Conservation (phyloP, 2,329 filamentous ascomycete genomes). For the Aspergillus transmontanensis region DNA sequence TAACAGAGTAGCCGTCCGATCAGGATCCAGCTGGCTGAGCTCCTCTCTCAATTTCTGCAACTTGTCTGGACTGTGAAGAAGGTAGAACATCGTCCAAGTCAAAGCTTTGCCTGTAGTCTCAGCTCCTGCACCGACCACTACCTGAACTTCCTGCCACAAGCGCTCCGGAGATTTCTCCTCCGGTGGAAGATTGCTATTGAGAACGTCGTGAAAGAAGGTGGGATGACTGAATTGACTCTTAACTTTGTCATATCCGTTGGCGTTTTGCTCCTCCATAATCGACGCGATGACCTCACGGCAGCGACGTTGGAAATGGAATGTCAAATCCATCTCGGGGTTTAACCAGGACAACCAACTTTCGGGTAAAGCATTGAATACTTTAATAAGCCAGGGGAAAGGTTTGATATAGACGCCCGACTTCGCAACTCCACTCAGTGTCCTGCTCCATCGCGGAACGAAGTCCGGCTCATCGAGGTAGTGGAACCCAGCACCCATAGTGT, state of each 20-base stretch:
- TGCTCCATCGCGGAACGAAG: conserved; percentile 29
- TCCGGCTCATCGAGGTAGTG: conserved; percentile 29
- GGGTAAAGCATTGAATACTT: conserved; percentile 8
- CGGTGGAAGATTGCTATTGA: conserved; percentile 28
- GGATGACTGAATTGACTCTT: conserved; percentile 13
- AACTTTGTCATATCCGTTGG: conserved; percentile 2
- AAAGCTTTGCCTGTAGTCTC: conserved; percentile 16
- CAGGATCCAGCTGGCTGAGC: conserved; percentile 17
- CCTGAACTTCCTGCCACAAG: conserved; percentile 33
- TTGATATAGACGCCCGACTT: conserved; percentile 19
- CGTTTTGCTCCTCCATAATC: conserved; percentile 22
- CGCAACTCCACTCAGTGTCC: conserved; percentile 21
- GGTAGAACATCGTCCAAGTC: conserved; percentile 14
- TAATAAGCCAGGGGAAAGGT: conserved; percentile 15
- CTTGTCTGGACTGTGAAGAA: conserved; percentile 17
- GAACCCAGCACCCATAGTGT: conserved; percentile 29
- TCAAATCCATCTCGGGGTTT: conserved; percentile 14
- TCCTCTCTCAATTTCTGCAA: conserved; percentile 23
- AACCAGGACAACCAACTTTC: conserved; percentile 5
- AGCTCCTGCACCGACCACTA: conserved; percentile 33
- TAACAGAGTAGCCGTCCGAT: conserved; percentile 17
- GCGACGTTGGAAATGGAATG: conserved; percentile 17
- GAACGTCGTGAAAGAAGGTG: conserved; percentile 36
- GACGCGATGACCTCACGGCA: conserved; percentile 12
- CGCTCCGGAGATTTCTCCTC: conserved; percentile 38